Conservation (phyloP, 306 rosid genomes). For the Quercus cerris region DNA sequence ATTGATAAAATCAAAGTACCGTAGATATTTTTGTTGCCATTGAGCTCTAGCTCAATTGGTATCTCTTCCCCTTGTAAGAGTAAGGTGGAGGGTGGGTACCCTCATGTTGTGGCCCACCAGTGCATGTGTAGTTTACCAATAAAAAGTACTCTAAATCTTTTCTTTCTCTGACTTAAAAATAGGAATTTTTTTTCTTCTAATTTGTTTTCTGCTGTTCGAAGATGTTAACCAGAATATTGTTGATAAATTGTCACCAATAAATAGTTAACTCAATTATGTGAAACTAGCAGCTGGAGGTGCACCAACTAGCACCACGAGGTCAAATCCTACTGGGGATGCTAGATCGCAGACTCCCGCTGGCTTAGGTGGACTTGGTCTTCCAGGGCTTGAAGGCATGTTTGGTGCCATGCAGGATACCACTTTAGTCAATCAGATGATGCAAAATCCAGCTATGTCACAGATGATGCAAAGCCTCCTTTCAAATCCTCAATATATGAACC, state of each 20-base stretch:
- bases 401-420: slow-evolving; percentile 63
- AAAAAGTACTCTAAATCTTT: neutral
- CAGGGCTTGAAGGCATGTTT: slow-evolving; percentile 58
- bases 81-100: too few relatives aligned
- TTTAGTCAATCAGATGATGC: slow-evolving; percentile 63
- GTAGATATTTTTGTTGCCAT: neutral
- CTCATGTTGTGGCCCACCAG: too few relatives aligned
- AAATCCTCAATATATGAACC: slow-evolving; percentile 73
- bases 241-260: slow-evolving; percentile 14
- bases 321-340: slow-evolving; percentile 51
- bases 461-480: slow-evolving; percentile 85
- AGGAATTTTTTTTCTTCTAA: neutral
- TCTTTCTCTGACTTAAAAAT: neutral
- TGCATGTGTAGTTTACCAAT: too few relatives aligned
- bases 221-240: neutral
- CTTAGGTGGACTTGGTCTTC: slow-evolving; percentile 59
- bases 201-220: neutral
- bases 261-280: neutral
- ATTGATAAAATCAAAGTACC: neutral
- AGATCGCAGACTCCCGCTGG: slow-evolving; percentile 55
- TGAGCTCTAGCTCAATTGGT: neutral
- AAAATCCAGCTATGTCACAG: slow-evolving; percentile 82
- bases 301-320: slow-evolving; percentile 48
- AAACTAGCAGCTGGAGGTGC: slow-evolving; percentile 55
- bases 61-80: too few relatives aligned